Percentiles rank a stretch among this genome's conserved stretches.
These are phyloP conservation scores for Oryza meridionalis DNA, from an alignment of 176 grass and related monocot genomes.

Conservation along the genomic window DNA sequence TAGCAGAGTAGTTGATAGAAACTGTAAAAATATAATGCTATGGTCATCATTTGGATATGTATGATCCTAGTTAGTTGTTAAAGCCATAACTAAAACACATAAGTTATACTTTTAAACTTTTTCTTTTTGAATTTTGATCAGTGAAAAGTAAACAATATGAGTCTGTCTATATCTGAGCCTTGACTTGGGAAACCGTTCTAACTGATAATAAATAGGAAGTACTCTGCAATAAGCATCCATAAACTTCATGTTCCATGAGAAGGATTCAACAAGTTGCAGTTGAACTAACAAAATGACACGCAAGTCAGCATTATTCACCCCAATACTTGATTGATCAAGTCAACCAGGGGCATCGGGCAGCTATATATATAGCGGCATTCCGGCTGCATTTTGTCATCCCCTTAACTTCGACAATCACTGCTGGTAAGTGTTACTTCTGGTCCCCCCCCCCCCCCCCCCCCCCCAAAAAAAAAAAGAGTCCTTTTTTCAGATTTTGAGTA, in stretches of 20 bases:
- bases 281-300: neutral
- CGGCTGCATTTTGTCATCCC: conserved; percentile 6
- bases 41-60: conserved; percentile 8
- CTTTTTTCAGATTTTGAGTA: neutral
- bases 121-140: neutral
- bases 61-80: neutral
- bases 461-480: neutral
- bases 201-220: neutral
- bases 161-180: too few species aligned
- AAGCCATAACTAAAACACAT: neutral
- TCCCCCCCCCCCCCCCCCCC: neutral
- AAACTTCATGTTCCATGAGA: too few species aligned
- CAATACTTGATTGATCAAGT: neutral
- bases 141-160: too few species aligned
- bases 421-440: neutral
- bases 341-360: neutral
- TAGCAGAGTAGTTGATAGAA: neutral
- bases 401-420: neutral
- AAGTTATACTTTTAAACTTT: neutral
- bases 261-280: neutral
- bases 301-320: neutral
- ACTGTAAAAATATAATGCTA: conserved; percentile 12
- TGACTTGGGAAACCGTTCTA: too few species aligned
- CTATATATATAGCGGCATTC: conserved; percentile 34
- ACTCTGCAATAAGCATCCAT: neutral